phyloP scores from a whole-genome alignment of 169 alveolate species.

The Cryptosporidium ubiquitum region DNA sequence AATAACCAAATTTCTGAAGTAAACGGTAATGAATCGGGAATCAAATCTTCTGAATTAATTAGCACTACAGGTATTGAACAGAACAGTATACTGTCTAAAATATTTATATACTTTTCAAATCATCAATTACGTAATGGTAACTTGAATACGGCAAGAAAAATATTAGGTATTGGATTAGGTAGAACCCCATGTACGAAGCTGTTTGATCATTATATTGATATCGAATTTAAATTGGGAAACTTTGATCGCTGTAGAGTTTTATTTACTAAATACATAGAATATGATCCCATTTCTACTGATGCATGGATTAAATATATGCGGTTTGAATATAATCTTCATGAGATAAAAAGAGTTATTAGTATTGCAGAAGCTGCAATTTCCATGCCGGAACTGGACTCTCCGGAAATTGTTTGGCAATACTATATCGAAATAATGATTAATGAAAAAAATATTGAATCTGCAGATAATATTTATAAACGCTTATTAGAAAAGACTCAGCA shows the following conservation, averaged over 20 bases:
- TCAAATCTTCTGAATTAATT: neutral
- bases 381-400: constrained; percentile 81
- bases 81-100: neutral
- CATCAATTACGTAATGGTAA: constrained; percentile 61
- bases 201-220: constrained; percentile 90
- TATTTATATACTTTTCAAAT: constrained; percentile 24
- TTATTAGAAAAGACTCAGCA: constrained; percentile 92
- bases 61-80: neutral
- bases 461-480: constrained; percentile 88
- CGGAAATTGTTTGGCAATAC: constrained; percentile 86
- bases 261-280: constrained; percentile 91
- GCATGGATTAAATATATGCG: constrained; percentile 39
- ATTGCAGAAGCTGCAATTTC: constrained; percentile 82
- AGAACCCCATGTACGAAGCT: constrained; percentile 90
- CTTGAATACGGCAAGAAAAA: constrained; percentile 89
- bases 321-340: constrained; percentile 74
- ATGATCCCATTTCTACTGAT: constrained; percentile 82
- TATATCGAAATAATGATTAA: constrained; percentile 83
- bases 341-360: constrained; percentile 81
- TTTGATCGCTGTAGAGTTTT: constrained; percentile 93
- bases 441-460: constrained; percentile 81
- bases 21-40: neutral
- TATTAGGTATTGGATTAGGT: constrained; percentile 94
- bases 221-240: constrained; percentile 94
- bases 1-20: neutral